Conservation (phyloP, 2,329 filamentous ascomycete species). For the Calonectria pseudoturangicola region DNA sequence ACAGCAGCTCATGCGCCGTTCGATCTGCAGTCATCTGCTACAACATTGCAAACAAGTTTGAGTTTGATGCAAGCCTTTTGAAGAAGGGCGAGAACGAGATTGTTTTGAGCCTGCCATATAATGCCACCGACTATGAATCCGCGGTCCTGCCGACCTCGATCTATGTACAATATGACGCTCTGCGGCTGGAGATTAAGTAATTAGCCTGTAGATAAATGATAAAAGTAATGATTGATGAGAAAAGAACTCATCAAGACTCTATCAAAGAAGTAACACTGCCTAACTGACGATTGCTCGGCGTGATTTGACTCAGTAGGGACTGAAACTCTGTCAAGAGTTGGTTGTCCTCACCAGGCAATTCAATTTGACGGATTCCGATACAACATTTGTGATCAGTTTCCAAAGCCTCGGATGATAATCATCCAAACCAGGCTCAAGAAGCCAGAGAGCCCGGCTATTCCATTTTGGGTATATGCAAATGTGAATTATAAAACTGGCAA, state of each 20-base stretch:
- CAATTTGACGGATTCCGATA: no score
- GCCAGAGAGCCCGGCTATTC: no score
- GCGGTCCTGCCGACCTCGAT: slow-evolving; percentile 72
- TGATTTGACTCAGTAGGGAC: no score
- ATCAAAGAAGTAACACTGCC: neutral
- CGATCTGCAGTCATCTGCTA: slow-evolving; percentile 77
- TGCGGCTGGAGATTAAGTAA: slow-evolving; percentile 73
- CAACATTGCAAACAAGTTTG: slow-evolving; percentile 76
- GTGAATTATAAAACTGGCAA: no score
- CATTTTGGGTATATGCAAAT: no score
- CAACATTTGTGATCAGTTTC: no score
- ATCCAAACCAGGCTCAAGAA: no score
- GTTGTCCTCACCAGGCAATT: no score
- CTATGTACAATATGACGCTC: slow-evolving; percentile 80
- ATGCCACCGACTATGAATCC: slow-evolving; percentile 75
- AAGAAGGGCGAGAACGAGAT: slow-evolving; percentile 73
- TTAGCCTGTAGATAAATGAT: neutral
- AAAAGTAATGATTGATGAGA: neutral
- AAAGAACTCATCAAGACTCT: neutral
- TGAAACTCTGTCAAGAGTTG: no score
- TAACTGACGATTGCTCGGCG: no score
- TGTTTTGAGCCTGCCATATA: slow-evolving; percentile 74
- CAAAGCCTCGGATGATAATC: no score
- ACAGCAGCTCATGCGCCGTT: slow-evolving; percentile 73
- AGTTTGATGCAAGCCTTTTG: slow-evolving; percentile 70